A percentile compares a stretch with the other conserved stretches of the same genome.
Evolutionary conservation across 192 early-diverging fungal genomes (phyloP).

Genomic region (Coemansia sp.): DNA sequence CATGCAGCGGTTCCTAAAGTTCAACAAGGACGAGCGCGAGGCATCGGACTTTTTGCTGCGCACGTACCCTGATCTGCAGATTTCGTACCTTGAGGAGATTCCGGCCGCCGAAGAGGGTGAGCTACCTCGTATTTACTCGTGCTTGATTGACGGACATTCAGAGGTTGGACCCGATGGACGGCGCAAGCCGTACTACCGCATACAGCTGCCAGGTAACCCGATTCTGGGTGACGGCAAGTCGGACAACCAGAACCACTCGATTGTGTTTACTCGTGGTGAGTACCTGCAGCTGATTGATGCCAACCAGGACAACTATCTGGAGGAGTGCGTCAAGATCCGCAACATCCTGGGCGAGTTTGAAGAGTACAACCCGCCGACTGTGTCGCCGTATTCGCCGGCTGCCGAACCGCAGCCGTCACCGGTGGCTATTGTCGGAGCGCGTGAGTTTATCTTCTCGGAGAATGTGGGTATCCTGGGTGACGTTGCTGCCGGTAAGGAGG

Average conservation of each 20-base stretch:
- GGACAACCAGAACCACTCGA: slow-evolving; percentile 85
- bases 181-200: slow-evolving; percentile 73
- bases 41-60: slow-evolving; percentile 73
- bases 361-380: slow-evolving; percentile 61
- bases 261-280: slow-evolving; percentile 84
- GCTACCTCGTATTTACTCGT: slow-evolving; percentile 57
- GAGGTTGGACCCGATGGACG: slow-evolving; percentile 67
- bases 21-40: slow-evolving; percentile 74
- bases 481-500: slow-evolving; percentile 87
- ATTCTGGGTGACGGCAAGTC: slow-evolving; percentile 92
- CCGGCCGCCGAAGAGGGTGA: slow-evolving; percentile 63
- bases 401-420: slow-evolving; percentile 62
- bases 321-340: slow-evolving; percentile 84
- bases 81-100: slow-evolving; percentile 76
- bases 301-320: slow-evolving; percentile 92
- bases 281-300: slow-evolving; percentile 85
- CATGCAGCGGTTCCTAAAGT: slow-evolving; percentile 82
- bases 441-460: slow-evolving; percentile 85
- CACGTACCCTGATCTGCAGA: slow-evolving; percentile 76
- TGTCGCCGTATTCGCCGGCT: slow-evolving; percentile 70
- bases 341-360: slow-evolving; percentile 87
- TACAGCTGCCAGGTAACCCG: slow-evolving; percentile 78
- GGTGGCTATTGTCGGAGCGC: slow-evolving; percentile 83
- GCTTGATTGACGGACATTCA: slow-evolving; percentile 78
- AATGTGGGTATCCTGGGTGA: slow-evolving; percentile 82